These are phyloP conservation scores for Kodamaea hsintzibuensis DNA, from an alignment of 805 yeast genomes.

Conservation along the genomic window DNA sequence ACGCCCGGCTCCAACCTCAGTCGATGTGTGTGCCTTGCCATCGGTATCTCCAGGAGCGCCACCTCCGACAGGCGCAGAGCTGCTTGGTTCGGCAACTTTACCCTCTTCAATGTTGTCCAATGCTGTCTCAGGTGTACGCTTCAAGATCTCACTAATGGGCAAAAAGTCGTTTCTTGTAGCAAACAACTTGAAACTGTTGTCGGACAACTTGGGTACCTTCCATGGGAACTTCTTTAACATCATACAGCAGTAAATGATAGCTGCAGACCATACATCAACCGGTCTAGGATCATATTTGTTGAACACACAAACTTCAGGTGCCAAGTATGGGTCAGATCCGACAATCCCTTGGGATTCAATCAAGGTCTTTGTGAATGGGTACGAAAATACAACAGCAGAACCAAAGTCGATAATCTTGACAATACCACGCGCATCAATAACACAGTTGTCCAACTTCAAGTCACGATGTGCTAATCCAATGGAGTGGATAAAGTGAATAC, in stretches of 20 bases:
- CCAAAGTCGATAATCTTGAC: constrained; percentile 93
- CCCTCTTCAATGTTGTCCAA: constrained; percentile 15
- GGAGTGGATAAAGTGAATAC: constrained; percentile 76
- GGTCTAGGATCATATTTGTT: constrained; percentile 87
- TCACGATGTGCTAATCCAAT: constrained; percentile 92
- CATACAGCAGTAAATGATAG: constrained; percentile 92
- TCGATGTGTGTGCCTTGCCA: constrained; percentile 59
- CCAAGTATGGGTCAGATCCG: constrained; percentile 86
- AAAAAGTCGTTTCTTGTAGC: constrained; percentile 67
- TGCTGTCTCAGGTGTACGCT: constrained; percentile 47
- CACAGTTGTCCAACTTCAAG: constrained; percentile 90
- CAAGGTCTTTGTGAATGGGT: constrained; percentile 73
- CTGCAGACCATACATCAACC: constrained; percentile 91
- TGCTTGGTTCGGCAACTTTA: constrained; percentile 11
- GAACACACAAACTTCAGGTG: constrained; percentile 88
- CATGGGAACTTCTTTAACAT: constrained; percentile 88
- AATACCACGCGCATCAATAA: constrained; percentile 76
- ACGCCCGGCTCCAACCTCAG: constrained; percentile 70
- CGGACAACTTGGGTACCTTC: constrained; percentile 85
- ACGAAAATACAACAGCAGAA: constrained; percentile 85
- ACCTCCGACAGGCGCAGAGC: constrained; percentile 19
- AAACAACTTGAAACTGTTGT: constrained; percentile 79
- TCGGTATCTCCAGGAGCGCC: constrained; percentile 13
- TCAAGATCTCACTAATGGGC: constrained; percentile 62
- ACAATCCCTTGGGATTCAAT: constrained; percentile 83